A percentile compares a stretch with the other conserved stretches of the same genome.
phyloP scores from a whole-genome alignment of 179 eudicot genomes.

The Carnegiea gigantea region DNA sequence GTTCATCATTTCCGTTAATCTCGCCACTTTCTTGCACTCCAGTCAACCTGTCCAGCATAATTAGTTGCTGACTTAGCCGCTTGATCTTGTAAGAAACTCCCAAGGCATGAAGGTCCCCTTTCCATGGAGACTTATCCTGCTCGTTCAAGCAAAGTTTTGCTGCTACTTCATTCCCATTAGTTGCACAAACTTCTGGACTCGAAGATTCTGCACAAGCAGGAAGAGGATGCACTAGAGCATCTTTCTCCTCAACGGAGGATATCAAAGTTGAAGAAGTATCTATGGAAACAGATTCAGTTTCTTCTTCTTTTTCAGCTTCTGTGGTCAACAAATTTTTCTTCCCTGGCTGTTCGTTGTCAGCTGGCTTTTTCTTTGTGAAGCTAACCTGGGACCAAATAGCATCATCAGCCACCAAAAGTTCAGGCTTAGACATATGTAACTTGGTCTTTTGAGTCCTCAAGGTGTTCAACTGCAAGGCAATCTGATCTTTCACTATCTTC shows the following conservation, averaged over 20 bases:
- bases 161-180: constrained; percentile 27
- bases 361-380: constrained; percentile 49
- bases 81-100: constrained; percentile 91
- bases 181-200: constrained; percentile 28
- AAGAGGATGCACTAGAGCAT: constrained; percentile 25
- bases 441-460: constrained; percentile 32
- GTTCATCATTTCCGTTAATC: constrained; percentile 31
- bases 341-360: constrained; percentile 39
- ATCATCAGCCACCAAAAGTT: constrained; percentile 29
- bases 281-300: constrained; percentile 25
- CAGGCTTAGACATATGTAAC: constrained; percentile 29
- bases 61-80: constrained; percentile 79
- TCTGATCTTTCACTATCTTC: constrained; percentile 52
- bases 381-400: constrained; percentile 59
- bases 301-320: constrained; percentile 28
- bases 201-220: constrained; percentile 28
- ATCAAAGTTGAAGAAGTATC: constrained; percentile 43
- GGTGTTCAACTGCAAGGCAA: constrained; percentile 34
- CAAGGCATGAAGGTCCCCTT: constrained; percentile 82
- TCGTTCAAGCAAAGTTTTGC: constrained; percentile 27
- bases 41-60: constrained; percentile 74
- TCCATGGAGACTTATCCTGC: constrained; percentile 45
- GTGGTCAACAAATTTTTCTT: constrained; percentile 16
- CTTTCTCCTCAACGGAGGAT: constrained; percentile 51
- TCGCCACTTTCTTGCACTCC: constrained; percentile 58